These are phyloP conservation scores for Oemleria cerasiformis DNA, from an alignment of 306 rosid genomes.

Conservation along the genomic window DNA sequence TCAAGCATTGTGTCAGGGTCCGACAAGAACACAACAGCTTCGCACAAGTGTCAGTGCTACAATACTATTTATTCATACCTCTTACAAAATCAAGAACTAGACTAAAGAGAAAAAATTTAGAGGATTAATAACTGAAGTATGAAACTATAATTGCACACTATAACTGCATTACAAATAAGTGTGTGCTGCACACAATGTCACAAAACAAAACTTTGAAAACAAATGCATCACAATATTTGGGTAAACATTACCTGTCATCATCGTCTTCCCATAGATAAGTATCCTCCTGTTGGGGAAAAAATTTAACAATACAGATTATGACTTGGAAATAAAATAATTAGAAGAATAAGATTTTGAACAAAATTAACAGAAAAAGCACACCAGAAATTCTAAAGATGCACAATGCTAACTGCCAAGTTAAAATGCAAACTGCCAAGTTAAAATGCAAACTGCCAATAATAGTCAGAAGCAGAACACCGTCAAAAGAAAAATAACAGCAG, in stretches of 20 bases:
- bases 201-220: background rate
- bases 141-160: background rate
- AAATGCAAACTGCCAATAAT: background rate
- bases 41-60: background rate
- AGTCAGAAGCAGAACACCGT: background rate
- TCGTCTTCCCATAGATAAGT: slow-evolving; percentile 98
- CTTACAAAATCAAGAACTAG: background rate
- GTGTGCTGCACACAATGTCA: background rate
- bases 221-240: slow-evolving; percentile 17
- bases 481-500: background rate
- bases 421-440: background rate
- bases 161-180: background rate
- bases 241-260: slow-evolving; percentile 67
- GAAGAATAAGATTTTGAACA: background rate
- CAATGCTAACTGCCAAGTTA: background rate
- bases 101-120: background rate
- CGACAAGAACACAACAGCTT: background rate
- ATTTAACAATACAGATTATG: slow-evolving; percentile 14
- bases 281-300: slow-evolving; percentile 66
- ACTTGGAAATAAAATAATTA: slow-evolving; percentile 12
- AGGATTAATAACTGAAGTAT: background rate
- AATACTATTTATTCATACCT: background rate
- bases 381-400: background rate
- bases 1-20: background rate
- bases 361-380: background rate